These are phyloP conservation scores for Pulveroboletus sp. DNA, from an alignment of 768 basidiomycete species.

Conservation along the genomic window DNA sequence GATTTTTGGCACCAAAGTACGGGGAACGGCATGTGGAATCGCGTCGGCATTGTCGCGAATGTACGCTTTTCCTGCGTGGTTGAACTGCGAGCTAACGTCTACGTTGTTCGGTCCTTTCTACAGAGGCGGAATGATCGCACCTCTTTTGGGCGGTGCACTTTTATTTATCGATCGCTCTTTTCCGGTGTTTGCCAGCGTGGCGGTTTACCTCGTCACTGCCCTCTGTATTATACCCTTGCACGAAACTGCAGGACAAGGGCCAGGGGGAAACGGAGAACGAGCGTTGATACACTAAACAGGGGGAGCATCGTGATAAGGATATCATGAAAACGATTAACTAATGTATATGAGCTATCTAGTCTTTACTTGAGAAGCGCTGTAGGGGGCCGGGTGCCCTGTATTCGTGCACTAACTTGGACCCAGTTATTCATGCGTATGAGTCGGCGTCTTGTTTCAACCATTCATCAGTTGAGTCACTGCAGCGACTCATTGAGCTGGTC, in stretches of 20 bases:
- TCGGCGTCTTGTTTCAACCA: too few relatives aligned
- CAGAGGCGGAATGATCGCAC: conserved; percentile 87
- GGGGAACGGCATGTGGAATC: conserved; percentile 85
- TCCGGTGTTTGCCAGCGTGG: conserved; percentile 73
- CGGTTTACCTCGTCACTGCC: conserved; percentile 59
- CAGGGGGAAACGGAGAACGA: conserved; percentile 8
- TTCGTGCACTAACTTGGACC: too few relatives aligned
- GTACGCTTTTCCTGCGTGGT: conserved; percentile 35
- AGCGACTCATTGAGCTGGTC: too few relatives aligned
- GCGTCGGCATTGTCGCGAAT: conserved; percentile 83
- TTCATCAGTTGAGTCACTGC: too few relatives aligned
- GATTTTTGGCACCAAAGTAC: conserved; percentile 79
- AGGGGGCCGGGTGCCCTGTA: too few relatives aligned
- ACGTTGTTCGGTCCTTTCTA: background rate
- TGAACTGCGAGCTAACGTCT: too few relatives aligned
- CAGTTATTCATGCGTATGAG: too few relatives aligned
- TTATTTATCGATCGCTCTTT: conserved; percentile 62
- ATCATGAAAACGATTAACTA: background rate
- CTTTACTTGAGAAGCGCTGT: too few relatives aligned
- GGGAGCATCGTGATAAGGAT: background rate
- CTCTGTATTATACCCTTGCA: conserved; percentile 55
- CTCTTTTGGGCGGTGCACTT: conserved; percentile 69
- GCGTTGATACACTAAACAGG: conserved; percentile 17
- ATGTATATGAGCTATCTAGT: background rate
- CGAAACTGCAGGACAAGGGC: conserved; percentile 42